phyloP scores from a whole-genome alignment of 192 early-diverging fungal genomes.

The Coemansia sp. region DNA sequence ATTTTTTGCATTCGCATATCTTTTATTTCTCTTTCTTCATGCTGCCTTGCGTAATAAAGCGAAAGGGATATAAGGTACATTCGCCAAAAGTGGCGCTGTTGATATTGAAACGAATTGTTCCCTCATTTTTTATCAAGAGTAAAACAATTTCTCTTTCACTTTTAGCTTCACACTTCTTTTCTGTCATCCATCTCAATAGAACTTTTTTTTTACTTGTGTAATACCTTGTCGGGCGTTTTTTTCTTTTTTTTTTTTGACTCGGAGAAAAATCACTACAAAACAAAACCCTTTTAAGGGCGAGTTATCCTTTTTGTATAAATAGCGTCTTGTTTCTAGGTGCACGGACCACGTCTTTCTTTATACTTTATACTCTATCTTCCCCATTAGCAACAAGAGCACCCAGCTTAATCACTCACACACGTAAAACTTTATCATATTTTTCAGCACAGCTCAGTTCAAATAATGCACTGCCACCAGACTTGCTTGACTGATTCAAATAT shows the following conservation, averaged over 20 bases:
- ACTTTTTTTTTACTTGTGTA: not conserved
- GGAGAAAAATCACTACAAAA: not conserved
- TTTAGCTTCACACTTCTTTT: not conserved
- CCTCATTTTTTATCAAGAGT: not conserved
- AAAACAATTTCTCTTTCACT: not conserved
- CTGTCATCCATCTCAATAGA: not conserved
- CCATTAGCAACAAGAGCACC: not conserved
- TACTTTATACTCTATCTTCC: not conserved
- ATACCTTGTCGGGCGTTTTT: not conserved
- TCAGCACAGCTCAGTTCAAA: not conserved
- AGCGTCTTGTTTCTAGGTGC: constrained; percentile 3
- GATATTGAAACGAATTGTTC: constrained; percentile 6
- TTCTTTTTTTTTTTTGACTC: not conserved
- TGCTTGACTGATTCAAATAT: constrained; percentile 7
- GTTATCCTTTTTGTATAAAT: constrained; percentile 1
- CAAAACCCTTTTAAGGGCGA: not conserved
- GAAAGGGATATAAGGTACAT: not conserved
- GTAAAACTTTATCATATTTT: not conserved
- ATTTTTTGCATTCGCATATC: not conserved
- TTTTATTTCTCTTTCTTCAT: not conserved
- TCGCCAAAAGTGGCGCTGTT: not conserved
- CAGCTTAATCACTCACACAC: not conserved
- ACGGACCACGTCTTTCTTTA: constrained; percentile 22
- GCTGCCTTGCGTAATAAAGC: not conserved
- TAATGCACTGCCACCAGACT: constrained; percentile 3